Percentiles rank a stretch among this genome's conserved stretches.
Conservation (phyloP, 78 protist genomes). For the Anaeramoeba flamelloides region DNA sequence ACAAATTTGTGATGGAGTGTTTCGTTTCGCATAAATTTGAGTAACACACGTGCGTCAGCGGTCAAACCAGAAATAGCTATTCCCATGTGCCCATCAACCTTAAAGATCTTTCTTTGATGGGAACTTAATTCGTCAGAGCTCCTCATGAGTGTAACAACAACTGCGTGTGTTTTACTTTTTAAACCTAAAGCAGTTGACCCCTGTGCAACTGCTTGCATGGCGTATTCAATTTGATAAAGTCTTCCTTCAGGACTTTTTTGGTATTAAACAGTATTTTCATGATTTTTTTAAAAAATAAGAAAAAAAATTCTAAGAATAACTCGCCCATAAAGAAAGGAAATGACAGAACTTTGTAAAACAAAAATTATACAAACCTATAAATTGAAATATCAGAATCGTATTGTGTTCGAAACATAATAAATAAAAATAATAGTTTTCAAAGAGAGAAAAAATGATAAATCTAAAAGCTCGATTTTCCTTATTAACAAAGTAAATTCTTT, state of each 20-base stretch:
- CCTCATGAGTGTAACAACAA: conserved; percentile 14
- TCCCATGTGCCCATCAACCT: conserved; percentile 4
- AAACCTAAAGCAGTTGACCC: conserved; percentile 11
- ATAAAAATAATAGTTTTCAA: not conserved
- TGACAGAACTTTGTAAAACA: no score
- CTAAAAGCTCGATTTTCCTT: no score
- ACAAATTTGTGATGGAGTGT: not conserved
- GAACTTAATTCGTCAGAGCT: not conserved
- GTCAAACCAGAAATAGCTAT: conserved; percentile 8
- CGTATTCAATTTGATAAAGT: conserved; percentile 24
- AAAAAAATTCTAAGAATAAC: no score
- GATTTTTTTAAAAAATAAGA: no score
- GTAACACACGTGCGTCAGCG: conserved; percentile 19
- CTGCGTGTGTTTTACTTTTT: not conserved
- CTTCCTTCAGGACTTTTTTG: conserved; percentile 29
- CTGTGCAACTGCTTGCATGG: conserved; percentile 15
- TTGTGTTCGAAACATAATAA: conserved; percentile 5
- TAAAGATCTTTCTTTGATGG: conserved; percentile 12
- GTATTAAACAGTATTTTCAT: no score
- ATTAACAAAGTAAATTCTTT: no score
- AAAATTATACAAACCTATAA: no score
- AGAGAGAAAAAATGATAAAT: no score
- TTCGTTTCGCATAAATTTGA: not conserved
- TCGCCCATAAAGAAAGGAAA: no score
- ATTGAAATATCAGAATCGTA: conserved; percentile 19